Conservation (phyloP, 2,329 filamentous ascomycete genomes). For the Decorospora gaudefroyi region DNA sequence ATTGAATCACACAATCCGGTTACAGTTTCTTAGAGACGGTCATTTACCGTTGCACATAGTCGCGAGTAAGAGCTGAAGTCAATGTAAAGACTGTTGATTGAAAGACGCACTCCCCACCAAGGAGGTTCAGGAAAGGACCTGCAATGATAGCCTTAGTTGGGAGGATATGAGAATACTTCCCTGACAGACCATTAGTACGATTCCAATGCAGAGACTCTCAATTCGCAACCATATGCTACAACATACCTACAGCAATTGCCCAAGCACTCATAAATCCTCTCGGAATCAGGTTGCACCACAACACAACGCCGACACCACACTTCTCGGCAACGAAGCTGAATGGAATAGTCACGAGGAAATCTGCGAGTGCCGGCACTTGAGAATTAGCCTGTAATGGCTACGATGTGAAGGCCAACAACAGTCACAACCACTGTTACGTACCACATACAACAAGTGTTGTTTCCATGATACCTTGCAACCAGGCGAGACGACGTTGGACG, state of each 20-base stretch:
- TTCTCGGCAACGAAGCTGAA: conserved; percentile 43
- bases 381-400: not conserved
- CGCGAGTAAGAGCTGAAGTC: conserved; percentile 38
- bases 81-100: conserved; percentile 43
- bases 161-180: conserved; percentile 31
- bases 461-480: conserved; percentile 56
- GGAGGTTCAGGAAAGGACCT: conserved; percentile 36
- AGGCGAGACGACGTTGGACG: conserved; percentile 58
- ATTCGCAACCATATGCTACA: too few relatives aligned
- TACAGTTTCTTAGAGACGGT: not conserved
- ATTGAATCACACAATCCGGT: not conserved
- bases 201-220: not conserved
- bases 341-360: conserved; percentile 45
- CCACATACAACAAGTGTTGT: conserved; percentile 44
- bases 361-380: conserved; percentile 22
- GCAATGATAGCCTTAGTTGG: conserved; percentile 40
- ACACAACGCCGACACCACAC: conserved; percentile 34
- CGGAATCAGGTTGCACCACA: conserved; percentile 43
- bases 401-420: not conserved
- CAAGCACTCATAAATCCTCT: conserved; percentile 37
- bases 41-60: conserved; percentile 41
- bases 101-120: conserved; percentile 47
- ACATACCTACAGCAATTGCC: conserved; percentile 41
- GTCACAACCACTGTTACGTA: conserved; percentile 23
- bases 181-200: conserved; percentile 16